Percentiles rank a stretch among this genome's conserved stretches.
phyloP scores from a whole-genome alignment of 306 rosid species.

The Vicia sativa region DNA sequence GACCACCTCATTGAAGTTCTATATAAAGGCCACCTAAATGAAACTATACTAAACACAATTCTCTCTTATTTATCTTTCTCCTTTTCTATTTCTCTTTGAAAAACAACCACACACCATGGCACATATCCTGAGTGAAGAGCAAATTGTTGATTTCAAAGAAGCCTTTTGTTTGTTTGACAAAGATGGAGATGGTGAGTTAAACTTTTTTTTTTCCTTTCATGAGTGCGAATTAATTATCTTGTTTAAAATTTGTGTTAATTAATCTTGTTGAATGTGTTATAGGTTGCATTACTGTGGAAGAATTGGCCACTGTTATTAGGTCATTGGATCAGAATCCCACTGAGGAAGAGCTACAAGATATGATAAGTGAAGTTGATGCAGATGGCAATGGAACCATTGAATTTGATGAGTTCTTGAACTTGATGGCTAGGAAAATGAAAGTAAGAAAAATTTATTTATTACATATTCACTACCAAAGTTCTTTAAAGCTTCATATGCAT shows the following conservation, averaged over 20 bases:
- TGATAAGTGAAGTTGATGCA: constrained; percentile 81
- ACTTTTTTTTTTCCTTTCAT: neutral
- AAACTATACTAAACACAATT: constrained; percentile 59
- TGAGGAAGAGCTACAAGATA: constrained; percentile 86
- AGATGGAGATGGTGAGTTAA: constrained; percentile 82
- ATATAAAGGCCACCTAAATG: constrained; percentile 84
- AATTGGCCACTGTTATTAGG: constrained; percentile 89
- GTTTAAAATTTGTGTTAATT: neutral
- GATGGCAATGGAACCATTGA: constrained; percentile 99
- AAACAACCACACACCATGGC: constrained; percentile 48
- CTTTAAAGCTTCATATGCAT: constrained; percentile 2
- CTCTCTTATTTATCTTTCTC: constrained; percentile 31
- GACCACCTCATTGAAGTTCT: constrained; percentile 48
- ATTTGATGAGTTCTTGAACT: constrained; percentile 79
- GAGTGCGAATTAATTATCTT: too few species aligned
- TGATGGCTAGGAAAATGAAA: constrained; percentile 91
- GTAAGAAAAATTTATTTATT: constrained; percentile 43
- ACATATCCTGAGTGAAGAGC: constrained; percentile 77
- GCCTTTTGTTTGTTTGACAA: constrained; percentile 93
- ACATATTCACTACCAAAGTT: neutral
- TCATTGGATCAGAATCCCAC: constrained; percentile 97
- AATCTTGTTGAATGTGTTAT: constrained; percentile 18
- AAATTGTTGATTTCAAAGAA: constrained; percentile 88
- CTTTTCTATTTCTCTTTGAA: constrained; percentile 27
- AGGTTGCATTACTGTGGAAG: constrained; percentile 97